These are phyloP conservation scores for Chrysochromulina tobinii DNA, from an alignment of 78 protist species.

Conservation along the genomic window DNA sequence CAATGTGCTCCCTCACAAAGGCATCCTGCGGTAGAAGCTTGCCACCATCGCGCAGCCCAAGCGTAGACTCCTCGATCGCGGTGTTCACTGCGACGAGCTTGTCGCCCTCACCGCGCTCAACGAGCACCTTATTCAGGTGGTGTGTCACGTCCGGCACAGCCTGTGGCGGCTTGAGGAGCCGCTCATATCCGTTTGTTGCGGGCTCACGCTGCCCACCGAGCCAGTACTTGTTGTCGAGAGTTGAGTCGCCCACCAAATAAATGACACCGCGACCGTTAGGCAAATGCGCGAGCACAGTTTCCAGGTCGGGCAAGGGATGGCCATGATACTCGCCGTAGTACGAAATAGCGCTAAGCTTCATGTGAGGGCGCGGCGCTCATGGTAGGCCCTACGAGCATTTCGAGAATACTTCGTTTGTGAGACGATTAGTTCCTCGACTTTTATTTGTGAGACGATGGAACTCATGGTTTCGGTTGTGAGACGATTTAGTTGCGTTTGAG, in stretches of 20 bases:
- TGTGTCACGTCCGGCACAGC: slow-evolving; percentile 1
- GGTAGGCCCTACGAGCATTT: too few species aligned
- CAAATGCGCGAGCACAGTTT: too few species aligned
- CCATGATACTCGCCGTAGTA: too few species aligned
- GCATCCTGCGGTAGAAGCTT: slow-evolving; percentile 3
- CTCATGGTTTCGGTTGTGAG: too few species aligned
- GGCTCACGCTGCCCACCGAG: not conserved
- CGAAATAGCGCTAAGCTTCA: too few species aligned
- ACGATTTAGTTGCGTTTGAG: too few species aligned
- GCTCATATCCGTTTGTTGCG: not conserved
- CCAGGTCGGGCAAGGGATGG: too few species aligned
- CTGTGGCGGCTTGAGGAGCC: not conserved
- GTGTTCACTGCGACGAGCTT: not conserved
- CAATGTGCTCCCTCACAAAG: slow-evolving; percentile 15
- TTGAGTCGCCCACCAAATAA: not conserved
- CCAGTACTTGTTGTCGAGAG: not conserved
- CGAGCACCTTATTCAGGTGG: slow-evolving; percentile 7
- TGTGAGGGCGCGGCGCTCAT: too few species aligned
- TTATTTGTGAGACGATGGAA: too few species aligned
- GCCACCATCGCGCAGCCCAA: not conserved
- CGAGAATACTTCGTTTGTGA: too few species aligned
- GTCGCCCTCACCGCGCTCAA: not conserved
- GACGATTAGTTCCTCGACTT: too few species aligned
- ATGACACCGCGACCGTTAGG: not conserved
- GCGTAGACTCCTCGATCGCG: not conserved